Evolutionary conservation across 78 protist species (phyloP), one percentile per base, ranked within the genome.

Genomic region (Reticulomyxa filosa): DNA sequence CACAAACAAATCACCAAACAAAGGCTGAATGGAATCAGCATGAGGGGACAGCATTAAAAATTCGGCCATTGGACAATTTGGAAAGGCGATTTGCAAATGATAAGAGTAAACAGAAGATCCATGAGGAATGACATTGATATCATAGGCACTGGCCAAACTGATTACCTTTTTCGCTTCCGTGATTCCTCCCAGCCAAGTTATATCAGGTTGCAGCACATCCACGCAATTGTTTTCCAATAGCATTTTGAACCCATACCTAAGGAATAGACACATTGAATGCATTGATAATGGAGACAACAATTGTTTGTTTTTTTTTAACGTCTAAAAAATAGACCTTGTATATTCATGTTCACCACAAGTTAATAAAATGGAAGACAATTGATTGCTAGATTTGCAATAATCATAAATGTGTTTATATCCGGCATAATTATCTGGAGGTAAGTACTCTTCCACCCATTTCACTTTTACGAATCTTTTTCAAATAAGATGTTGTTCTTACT

Each of bases 121-220:
- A 25, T 75, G 80, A 3, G 80, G 80, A 27, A 69, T 64, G 25
- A 75, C 75, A 8, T 62, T 62, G 10, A 75, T 27, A 64, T 75
- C 80, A 46, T 70, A 70, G 6, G 80, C 69, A 1, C 67, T 23
- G 0, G 80, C 80, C 64, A 70, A 50, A 22, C 76, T 63, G 13
- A 66, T 62, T 13, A 73, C 35, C 2, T 33, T 25, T 10, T 52
- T 8, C 11, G 59, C 59, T 33, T 55, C 59, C 13, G 59, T 55
- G 34, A 55, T 8, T 20, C 59, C 59, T 17, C 59, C 74, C 37
- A 67, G 0, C 80, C 80, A 75, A 8, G 70, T 75, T 53, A 75
- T 55, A 42, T 75, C 80, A 13, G 80, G 80, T 39, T 75, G 80
- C 38, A 75, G 75, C 0, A 75, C 50, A 36, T 75, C 80, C 11